Evolutionary conservation across 1,139 yeast species (phyloP), one percentile per base, ranked within the genome.

Genomic region (Tardiomyces depauwii): DNA sequence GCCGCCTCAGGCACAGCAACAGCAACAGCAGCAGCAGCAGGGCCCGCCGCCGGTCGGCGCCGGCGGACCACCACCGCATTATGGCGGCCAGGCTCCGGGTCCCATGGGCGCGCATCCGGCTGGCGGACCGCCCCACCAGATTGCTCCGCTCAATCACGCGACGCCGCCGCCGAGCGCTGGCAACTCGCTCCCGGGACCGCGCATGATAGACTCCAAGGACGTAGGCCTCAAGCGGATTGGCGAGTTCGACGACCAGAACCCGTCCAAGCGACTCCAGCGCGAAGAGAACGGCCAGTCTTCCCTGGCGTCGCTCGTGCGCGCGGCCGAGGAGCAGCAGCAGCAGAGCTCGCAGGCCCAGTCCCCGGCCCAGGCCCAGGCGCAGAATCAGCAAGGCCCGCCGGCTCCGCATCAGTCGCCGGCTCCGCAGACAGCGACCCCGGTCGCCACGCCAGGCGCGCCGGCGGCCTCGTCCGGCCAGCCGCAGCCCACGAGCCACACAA

Each of bases 321-420:
- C 36, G 3, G 36, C 36, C 5, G 36, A 30, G 36, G 36, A 30
- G 11, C 36, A 30, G 16, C 36, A 27, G 30, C n/a, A 21, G 7
- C 25, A 21, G 7, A 21, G 7, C 25, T 21, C 25, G 7, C 25
- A 21, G 25, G 45, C 41, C 11, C 57, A 50, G 14, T 47, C 49
- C 10, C 59, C 51, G 36, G 53, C 54, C 13, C 62, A 52, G 36
- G 55, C 49, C 25, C 64, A 50, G 43, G 49, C 51, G 18, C 56
- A 50, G 32, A 56, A 51, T 16, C 43, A 21, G 7, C 30, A 27
- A 12, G 30, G 30, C 9, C 11, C 30, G 11, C 49, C 40, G 13
- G 14, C 38, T 11, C 46, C 42, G 19, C 43, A 13, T 14, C 47
- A 49, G 39, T 45, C 43, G n/a, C 51, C 48, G 32, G 42, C 44